phyloP scores from a whole-genome alignment of 108 stramenopile species.

The Nitzschia sp. region DNA sequence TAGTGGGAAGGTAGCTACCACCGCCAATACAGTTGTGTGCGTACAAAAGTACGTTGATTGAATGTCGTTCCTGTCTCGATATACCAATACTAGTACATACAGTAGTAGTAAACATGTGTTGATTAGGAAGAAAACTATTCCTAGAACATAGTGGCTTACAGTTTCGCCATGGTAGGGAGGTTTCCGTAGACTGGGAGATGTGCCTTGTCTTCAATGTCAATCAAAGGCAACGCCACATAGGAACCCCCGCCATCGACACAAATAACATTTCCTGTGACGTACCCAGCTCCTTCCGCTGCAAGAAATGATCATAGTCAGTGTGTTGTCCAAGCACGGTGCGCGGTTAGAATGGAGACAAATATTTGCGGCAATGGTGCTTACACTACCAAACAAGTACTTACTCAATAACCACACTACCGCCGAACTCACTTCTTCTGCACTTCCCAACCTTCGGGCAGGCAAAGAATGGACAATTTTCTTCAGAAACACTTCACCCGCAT shows the following conservation, averaged over 20 bases:
- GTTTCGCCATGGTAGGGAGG: conserved; percentile 59
- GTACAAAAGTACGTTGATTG: no score
- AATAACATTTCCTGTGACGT: conserved; percentile 68
- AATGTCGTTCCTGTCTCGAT: no score
- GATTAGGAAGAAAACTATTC: background rate
- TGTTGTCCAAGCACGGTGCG: no score
- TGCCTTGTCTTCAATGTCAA: conserved; percentile 66
- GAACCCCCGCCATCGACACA: conserved; percentile 73
- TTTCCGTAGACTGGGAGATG: conserved; percentile 69
- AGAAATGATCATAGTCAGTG: no score
- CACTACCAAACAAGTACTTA: conserved; percentile 4
- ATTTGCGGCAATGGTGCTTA: no score
- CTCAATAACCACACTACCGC: conserved; percentile 69
- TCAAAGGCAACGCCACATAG: conserved; percentile 64
- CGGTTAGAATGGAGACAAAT: no score
- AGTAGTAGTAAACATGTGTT: no score
- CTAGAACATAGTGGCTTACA: conserved; percentile 23
- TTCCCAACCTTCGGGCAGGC: conserved; percentile 68
- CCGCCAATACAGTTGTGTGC: no score
- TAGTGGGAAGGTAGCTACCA: no score
- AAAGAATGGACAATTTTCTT: conserved; percentile 58
- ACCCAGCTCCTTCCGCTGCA: conserved; percentile 57
- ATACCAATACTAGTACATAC: no score
- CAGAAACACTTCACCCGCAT: conserved; percentile 62
- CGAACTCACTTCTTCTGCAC: conserved; percentile 68